Evolutionary conservation across 1,284 basidiomycete species (phyloP).

Genomic region (Peniophora sp.): DNA sequence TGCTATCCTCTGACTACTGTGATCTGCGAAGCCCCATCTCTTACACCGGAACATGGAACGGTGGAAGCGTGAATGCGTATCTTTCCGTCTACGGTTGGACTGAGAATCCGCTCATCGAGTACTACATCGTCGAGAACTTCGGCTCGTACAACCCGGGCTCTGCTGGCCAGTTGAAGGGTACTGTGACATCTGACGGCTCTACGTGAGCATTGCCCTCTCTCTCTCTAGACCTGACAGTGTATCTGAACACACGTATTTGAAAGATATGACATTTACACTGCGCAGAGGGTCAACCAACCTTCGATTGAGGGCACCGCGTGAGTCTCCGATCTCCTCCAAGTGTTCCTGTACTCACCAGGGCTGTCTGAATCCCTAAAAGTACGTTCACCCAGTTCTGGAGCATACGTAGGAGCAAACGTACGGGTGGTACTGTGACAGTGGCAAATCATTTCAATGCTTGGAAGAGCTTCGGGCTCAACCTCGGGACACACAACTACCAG

Average conservation of each 20-base stretch:
- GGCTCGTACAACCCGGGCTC: slow-evolving; percentile 28
- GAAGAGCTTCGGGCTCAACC: slow-evolving; percentile 20
- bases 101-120: slow-evolving; percentile 25
- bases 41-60: not conserved
- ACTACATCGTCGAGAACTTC: slow-evolving; percentile 31
- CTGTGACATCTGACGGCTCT: slow-evolving; percentile 8
- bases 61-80: slow-evolving; percentile 12
- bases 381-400: slow-evolving; percentile 31
- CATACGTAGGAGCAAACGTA: slow-evolving; percentile 21
- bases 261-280: slow-evolving; percentile 16
- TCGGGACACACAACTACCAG: slow-evolving; percentile 30
- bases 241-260: no score
- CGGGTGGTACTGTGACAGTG: slow-evolving; percentile 24
- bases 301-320: slow-evolving; percentile 23
- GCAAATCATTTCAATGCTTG: slow-evolving; percentile 31
- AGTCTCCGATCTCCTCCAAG: no score
- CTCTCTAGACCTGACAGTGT: no score
- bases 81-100: slow-evolving; percentile 17
- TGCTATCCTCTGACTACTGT: no score
- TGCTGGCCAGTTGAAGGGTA: slow-evolving; percentile 13
- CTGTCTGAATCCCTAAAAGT: not conserved
- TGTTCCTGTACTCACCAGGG: no score
- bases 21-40: not conserved
- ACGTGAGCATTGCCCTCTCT: no score
- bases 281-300: slow-evolving; percentile 14